Evolutionary conservation across 257 asterid species (phyloP), one percentile per base, ranked within the genome.

Genomic region (Craterostigma plantagineum): DNA sequence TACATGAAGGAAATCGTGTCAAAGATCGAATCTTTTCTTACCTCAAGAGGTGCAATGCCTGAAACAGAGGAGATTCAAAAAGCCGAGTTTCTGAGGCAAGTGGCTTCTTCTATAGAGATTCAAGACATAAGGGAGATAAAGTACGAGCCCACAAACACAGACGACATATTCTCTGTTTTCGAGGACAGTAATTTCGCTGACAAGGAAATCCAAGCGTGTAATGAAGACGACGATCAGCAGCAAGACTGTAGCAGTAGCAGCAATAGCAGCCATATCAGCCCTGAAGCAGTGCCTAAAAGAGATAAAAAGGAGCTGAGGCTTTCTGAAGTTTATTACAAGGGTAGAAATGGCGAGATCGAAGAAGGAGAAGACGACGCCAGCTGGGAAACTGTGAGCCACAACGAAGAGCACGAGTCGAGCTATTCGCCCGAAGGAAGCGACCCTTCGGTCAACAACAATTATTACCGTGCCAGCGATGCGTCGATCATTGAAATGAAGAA

Each of bases 341-440:
- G 6, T 6, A 2, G 30, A 23, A 23, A 23, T 6, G 30, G 30
- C 6, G 30, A 6, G 30, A 2, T 6, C 30, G 30, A 23, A 23
- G 30, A 6, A 2, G 81, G 65, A 49, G 81, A 69, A 52, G 82
- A 73, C 8, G 65, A 52, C 6, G 70, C 79, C 5, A 77, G 69
- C 69, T 72, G 81, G 81, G 81, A 72, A 40, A 72, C 77, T 0
- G 82, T 73, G 61, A 73, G 77, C 56, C 77, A 66, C 42, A 66
- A 63, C 0, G 81, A 68, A 12, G 77, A 68, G 42, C 70, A 55
- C 45, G 78, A 69, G 47, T 73, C 78, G 1, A 69, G 70, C 52
- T 69, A 48, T 40, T 69, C 83, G 7, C 72, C 78, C 0, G 72
- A 23, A 23, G 70, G 70, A 16, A 68, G 76, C 38, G 69, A 71